phyloP scores from a whole-genome alignment of 441 rosid genomes.

The Gossypium davidsonii region DNA sequence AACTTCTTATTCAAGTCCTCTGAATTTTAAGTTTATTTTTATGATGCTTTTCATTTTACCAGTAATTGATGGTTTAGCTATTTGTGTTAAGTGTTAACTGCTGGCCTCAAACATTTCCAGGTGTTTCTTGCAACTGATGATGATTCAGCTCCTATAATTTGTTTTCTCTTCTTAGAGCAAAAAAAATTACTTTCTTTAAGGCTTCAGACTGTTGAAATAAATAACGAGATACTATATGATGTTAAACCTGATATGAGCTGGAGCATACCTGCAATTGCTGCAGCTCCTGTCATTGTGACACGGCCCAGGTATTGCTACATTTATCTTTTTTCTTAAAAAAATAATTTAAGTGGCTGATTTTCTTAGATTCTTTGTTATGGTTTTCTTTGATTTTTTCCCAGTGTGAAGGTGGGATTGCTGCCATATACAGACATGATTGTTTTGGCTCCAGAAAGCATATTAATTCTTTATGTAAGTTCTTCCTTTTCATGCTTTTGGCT shows the following conservation, averaged over 20 bases:
- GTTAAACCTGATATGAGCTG: constrained; percentile 88
- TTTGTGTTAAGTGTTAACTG: no score
- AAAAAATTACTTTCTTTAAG: constrained; percentile 78
- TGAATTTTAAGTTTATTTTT: no score
- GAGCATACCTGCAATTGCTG: constrained; percentile 85
- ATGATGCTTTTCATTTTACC: no score
- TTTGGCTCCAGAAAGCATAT: constrained; percentile 73
- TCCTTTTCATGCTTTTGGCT: background rate
- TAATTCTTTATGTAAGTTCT: constrained; percentile 81
- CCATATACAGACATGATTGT: constrained; percentile 71
- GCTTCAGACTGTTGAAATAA: constrained; percentile 80
- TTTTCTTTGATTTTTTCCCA: constrained; percentile 29
- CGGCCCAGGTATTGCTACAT: constrained; percentile 62
- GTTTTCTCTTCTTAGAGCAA: constrained; percentile 89
- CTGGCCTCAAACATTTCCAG: constrained; percentile 26
- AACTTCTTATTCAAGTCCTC: no score
- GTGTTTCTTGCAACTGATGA: constrained; percentile 89
- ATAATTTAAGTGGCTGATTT: constrained; percentile 4
- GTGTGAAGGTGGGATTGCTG: constrained; percentile 64
- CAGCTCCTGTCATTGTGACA: constrained; percentile 81
- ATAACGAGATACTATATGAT: constrained; percentile 67
- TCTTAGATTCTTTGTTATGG: constrained; percentile 10
- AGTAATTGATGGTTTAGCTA: no score
- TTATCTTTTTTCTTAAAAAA: background rate
- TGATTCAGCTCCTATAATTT: constrained; percentile 70